Evolutionary conservation across 108 stramenopile species (phyloP).

Genomic region (Skeletonema marinoi): DNA sequence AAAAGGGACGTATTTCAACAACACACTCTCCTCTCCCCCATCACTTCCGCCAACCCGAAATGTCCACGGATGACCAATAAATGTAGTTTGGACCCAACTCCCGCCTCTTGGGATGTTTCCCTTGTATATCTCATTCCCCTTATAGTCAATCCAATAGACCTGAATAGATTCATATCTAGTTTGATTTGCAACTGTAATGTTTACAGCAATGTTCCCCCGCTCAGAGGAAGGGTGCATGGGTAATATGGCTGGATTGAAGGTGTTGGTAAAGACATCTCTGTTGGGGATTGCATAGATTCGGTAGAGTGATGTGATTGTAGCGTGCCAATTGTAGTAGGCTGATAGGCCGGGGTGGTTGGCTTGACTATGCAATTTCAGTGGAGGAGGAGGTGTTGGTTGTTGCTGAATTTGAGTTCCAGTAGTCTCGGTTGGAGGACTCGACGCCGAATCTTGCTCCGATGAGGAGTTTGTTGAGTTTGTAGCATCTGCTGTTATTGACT

Average conservation of each 20-base stretch:
- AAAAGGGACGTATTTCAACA: constrained; percentile 73
- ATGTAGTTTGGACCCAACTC: constrained; percentile 57
- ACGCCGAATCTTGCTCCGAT: neutral
- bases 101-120: constrained; percentile 51
- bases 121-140: constrained; percentile 59
- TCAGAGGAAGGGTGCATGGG: constrained; percentile 61
- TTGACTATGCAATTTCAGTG: constrained; percentile 11
- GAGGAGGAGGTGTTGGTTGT: neutral
- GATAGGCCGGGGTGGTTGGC: constrained; percentile 61
- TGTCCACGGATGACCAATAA: constrained; percentile 74
- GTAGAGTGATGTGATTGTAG: constrained; percentile 66
- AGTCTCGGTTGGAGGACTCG: neutral
- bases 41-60: constrained; percentile 48
- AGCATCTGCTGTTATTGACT: neutral
- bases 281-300: constrained; percentile 59
- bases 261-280: constrained; percentile 23
- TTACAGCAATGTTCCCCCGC: constrained; percentile 56
- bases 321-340: constrained; percentile 63
- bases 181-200: constrained; percentile 64
- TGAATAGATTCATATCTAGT: constrained; percentile 33
- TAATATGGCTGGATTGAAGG: constrained; percentile 63
- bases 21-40: constrained; percentile 27
- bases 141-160: constrained; percentile 80
- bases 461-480: neutral
- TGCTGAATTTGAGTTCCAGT: neutral